phyloP scores from a whole-genome alignment of 1,284 basidiomycete species.

The Ceratobasidium papillatum region DNA sequence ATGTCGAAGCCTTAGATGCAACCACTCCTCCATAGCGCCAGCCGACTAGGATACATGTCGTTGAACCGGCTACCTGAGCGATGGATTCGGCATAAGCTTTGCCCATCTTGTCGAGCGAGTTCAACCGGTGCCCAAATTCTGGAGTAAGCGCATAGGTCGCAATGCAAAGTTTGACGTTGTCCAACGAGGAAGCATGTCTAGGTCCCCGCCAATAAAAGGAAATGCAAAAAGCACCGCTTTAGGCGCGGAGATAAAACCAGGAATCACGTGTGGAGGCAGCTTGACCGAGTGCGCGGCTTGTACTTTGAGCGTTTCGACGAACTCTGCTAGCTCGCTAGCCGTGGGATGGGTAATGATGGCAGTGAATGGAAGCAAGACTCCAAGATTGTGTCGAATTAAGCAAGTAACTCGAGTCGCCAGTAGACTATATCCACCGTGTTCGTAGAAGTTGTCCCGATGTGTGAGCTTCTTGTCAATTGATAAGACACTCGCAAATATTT shows the following conservation, averaged over 20 bases:
- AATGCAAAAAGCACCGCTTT: constrained; percentile 17
- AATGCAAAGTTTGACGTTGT: constrained; percentile 1
- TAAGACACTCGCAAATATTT: neutral
- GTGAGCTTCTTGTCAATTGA: neutral
- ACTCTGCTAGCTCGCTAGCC: neutral
- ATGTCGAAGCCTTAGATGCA: neutral
- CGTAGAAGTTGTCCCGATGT: neutral
- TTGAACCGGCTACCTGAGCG: neutral
- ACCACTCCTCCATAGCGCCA: constrained; percentile 2
- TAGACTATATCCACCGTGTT: constrained; percentile 1
- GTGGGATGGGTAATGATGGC: constrained; percentile 9
- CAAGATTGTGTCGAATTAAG: neutral
- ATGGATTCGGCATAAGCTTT: constrained; percentile 3
- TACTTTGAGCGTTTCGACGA: constrained; percentile 1
- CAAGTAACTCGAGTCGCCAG: neutral
- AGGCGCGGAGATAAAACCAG: neutral
- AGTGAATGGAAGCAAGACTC: constrained; percentile 3
- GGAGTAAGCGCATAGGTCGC: neutral
- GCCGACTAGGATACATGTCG: neutral
- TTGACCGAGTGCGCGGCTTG: neutral
- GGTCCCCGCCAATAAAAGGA: neutral
- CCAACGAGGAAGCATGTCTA: neutral
- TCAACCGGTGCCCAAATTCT: neutral
- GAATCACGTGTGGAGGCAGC: neutral
- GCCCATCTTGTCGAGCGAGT: neutral